Conservation (phyloP, 352 stramenopile genomes). For the Pythium brassicae region DNA sequence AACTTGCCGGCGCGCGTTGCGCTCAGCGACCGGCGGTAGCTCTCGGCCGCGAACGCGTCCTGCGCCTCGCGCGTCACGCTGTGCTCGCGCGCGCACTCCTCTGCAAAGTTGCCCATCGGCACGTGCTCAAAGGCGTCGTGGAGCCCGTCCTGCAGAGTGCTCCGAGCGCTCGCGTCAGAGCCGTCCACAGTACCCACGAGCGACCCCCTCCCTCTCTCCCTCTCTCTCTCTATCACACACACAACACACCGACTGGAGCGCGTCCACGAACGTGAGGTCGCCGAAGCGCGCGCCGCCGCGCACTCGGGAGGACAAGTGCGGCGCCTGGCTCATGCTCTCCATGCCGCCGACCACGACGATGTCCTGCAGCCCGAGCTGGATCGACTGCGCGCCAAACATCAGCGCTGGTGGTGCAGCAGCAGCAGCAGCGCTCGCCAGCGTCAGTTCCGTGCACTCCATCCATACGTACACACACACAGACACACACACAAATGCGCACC, state of each 20-base stretch:
- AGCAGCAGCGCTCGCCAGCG: no score
- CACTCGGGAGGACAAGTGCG: conserved; percentile 82
- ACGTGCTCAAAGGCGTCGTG: conserved; percentile 92
- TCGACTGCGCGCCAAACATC: conserved; percentile 81
- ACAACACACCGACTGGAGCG: conserved; percentile 42
- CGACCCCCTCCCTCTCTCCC: no score
- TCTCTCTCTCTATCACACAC: conserved; percentile 36
- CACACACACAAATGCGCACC: conserved; percentile 17
- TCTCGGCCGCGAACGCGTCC: conserved; percentile 90
- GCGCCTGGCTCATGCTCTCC: conserved; percentile 96
- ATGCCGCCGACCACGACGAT: conserved; percentile 89
- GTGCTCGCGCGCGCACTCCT: conserved; percentile 87
- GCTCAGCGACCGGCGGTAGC: conserved; percentile 80
- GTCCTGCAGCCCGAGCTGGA: conserved; percentile 77
- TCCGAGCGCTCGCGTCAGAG: no score
- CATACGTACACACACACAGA: no score
- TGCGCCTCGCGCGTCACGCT: conserved; percentile 88
- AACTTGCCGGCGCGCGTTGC: conserved; percentile 65
- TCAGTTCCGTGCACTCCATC: no score
- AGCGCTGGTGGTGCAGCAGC: conserved; percentile 21
- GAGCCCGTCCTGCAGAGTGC: conserved; percentile 86
- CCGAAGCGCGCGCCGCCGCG: conserved; percentile 83
- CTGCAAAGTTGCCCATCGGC: conserved; percentile 94
- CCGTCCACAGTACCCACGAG: no score
- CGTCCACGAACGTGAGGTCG: conserved; percentile 87